Evolutionary conservation across 805 yeast species (phyloP).

Genomic region (Lipomyces sp.): DNA sequence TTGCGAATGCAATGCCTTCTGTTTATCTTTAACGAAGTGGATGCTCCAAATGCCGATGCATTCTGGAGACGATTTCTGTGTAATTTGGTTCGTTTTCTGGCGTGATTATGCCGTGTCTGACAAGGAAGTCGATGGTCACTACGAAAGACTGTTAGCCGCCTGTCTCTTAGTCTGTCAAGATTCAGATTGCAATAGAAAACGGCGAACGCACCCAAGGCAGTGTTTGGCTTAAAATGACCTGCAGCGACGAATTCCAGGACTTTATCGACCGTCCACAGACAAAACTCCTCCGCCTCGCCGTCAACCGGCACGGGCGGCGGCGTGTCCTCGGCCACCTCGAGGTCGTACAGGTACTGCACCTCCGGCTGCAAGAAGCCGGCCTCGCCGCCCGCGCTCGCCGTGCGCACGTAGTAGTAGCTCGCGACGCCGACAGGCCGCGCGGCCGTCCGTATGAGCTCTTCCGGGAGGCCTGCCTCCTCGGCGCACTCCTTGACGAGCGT

Average conservation of each 20-base stretch:
- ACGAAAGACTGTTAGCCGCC: too few species aligned
- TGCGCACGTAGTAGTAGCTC: constrained; percentile 49
- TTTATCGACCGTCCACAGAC: constrained; percentile 58
- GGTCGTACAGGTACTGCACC: constrained; percentile 64
- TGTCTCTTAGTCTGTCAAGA: too few species aligned
- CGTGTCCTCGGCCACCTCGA: constrained; percentile 49
- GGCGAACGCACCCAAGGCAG: constrained; percentile 48
- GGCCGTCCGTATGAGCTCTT: constrained; percentile 47
- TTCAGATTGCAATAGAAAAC: too few species aligned
- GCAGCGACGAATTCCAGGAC: constrained; percentile 48
- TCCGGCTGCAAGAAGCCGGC: constrained; percentile 80
- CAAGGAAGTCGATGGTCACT: constrained; percentile 75
- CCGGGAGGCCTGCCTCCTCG: constrained; percentile 83
- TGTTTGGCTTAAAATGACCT: constrained; percentile 83
- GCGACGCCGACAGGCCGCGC: constrained; percentile 59
- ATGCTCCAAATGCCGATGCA: constrained; percentile 71
- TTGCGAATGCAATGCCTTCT: background rate
- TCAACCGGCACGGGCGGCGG: constrained; percentile 59
- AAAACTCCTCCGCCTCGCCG: constrained; percentile 73
- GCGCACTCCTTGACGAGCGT: constrained; percentile 80
- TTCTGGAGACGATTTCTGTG: constrained; percentile 52
- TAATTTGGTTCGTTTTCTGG: constrained; percentile 65
- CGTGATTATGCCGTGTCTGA: constrained; percentile 76
- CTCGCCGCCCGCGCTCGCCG: constrained; percentile 41
- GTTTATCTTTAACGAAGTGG: constrained; percentile 43